These are phyloP conservation scores for Takashimella koratensis DNA, from an alignment of 1,284 basidiomycete genomes.

Conservation along the genomic window DNA sequence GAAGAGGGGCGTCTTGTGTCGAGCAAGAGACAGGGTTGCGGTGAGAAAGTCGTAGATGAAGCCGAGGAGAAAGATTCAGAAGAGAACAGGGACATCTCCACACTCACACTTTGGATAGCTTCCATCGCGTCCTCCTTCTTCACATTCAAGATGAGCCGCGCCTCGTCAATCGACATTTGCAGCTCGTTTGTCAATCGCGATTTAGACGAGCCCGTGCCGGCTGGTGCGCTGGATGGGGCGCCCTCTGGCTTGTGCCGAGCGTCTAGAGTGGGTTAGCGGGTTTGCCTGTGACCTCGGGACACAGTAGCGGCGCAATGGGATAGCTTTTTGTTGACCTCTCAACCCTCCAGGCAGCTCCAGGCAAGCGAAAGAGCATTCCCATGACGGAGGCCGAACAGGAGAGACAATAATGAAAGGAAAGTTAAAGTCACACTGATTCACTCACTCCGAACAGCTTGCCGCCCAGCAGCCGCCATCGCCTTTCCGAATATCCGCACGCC, in stretches of 20 bases:
- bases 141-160: constrained; percentile 85
- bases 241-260: constrained; percentile 67
- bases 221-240: constrained; percentile 34
- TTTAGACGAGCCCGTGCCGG: constrained; percentile 28
- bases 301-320: not conserved
- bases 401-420: not conserved
- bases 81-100: constrained; percentile 2
- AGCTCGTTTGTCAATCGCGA: constrained; percentile 59
- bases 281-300: not conserved
- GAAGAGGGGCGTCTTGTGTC: too few relatives aligned
- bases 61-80: not conserved
- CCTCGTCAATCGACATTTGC: constrained; percentile 94
- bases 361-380: not conserved
- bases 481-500: constrained; percentile 62
- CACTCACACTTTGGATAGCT: constrained; percentile 65
- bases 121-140: constrained; percentile 72
- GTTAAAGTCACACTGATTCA: constrained; percentile 14
- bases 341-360: not conserved
- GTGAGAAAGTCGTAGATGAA: too few relatives aligned
- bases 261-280: constrained; percentile 54
- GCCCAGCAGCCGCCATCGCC: constrained; percentile 84
- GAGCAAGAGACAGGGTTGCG: too few relatives aligned
- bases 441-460: constrained; percentile 90
- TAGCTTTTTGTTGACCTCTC: not conserved
- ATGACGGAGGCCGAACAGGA: not conserved